These are phyloP conservation scores for Haplosporangium sp. DNA, from an alignment of 371 early-diverging fungal genomes.

Conservation along the genomic window DNA sequence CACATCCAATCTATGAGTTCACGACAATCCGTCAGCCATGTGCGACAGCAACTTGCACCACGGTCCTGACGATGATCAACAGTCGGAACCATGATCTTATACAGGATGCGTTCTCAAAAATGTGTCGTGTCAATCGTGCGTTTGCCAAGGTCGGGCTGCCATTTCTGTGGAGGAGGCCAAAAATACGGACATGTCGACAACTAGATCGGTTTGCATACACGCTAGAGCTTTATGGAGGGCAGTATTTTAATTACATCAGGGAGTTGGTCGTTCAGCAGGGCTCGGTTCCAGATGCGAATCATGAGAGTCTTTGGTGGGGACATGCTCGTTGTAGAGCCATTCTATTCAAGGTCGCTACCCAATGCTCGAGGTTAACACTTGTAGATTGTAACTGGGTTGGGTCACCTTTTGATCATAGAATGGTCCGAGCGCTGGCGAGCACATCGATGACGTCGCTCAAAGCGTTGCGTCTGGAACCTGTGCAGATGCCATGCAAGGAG, in stretches of 20 bases:
- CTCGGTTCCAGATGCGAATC: conserved; percentile 9
- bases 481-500: conserved; percentile 23
- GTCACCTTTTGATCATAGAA: conserved; percentile 13
- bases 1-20: conserved; percentile 5
- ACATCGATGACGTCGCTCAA: conserved; percentile 10
- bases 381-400: conserved; percentile 33
- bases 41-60: conserved; percentile 12
- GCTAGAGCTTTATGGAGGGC: conserved; percentile 17
- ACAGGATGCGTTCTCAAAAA: conserved; percentile 31
- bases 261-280: conserved; percentile 24
- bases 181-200: conserved; percentile 31
- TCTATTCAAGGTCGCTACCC: conserved; percentile 10
- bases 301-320: conserved; percentile 27
- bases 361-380: conserved; percentile 4
- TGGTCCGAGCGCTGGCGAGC: conserved; percentile 1
- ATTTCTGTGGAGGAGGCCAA: conserved; percentile 24
- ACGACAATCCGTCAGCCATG: conserved; percentile 14
- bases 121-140: conserved; percentile 24
- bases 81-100: conserved; percentile 24
- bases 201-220: conserved; percentile 29
- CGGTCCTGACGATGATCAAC: conserved; percentile 17
- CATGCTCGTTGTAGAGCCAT: conserved; percentile 24
- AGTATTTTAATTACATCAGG: conserved; percentile 19
- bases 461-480: conserved; percentile 16
- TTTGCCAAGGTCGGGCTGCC: conserved; percentile 20